These are phyloP conservation scores for Leucogyrophana mollusca DNA, from an alignment of 768 basidiomycete species.

Conservation along the genomic window DNA sequence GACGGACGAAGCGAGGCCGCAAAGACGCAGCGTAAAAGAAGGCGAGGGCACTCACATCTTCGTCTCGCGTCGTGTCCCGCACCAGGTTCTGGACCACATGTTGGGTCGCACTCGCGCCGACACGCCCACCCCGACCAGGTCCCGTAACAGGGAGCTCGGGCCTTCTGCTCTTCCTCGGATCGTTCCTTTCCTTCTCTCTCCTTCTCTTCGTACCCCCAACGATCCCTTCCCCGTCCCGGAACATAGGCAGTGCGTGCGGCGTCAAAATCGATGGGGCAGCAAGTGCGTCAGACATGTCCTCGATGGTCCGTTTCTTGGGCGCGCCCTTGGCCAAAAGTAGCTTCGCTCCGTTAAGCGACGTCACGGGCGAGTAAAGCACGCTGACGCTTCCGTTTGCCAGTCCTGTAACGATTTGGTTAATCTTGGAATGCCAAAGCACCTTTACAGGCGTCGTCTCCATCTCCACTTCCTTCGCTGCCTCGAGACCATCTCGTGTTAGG, in stretches of 20 bases:
- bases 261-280: slow-evolving; percentile 87
- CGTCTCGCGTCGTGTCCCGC: slow-evolving; percentile 84
- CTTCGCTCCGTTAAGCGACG: slow-evolving; percentile 91
- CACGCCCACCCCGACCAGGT: slow-evolving; percentile 89
- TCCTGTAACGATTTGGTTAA: slow-evolving; percentile 93
- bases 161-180: slow-evolving; percentile 88
- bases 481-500: slow-evolving; percentile 66
- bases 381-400: slow-evolving; percentile 85
- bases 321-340: slow-evolving; percentile 86
- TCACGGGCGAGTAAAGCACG: slow-evolving; percentile 89
- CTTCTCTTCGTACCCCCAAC: slow-evolving; percentile 82
- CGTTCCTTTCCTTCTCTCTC: slow-evolving; percentile 83
- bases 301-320: slow-evolving; percentile 74
- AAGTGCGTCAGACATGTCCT: slow-evolving; percentile 86
- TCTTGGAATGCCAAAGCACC: slow-evolving; percentile 93
- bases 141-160: slow-evolving; percentile 93
- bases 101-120: slow-evolving; percentile 96
- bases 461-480: slow-evolving; percentile 63
- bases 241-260: slow-evolving; percentile 91
- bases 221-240: slow-evolving; percentile 71
- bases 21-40: slow-evolving; percentile 16
- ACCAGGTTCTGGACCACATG: slow-evolving; percentile 96
- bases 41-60: slow-evolving; percentile 76
- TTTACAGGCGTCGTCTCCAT: slow-evolving; percentile 83
- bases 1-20: slow-evolving; percentile 14